These are phyloP conservation scores for Thuidium tamariscinum DNA, from an alignment of 225 moss, liverwort and hornwort genomes.

Conservation along the genomic window DNA sequence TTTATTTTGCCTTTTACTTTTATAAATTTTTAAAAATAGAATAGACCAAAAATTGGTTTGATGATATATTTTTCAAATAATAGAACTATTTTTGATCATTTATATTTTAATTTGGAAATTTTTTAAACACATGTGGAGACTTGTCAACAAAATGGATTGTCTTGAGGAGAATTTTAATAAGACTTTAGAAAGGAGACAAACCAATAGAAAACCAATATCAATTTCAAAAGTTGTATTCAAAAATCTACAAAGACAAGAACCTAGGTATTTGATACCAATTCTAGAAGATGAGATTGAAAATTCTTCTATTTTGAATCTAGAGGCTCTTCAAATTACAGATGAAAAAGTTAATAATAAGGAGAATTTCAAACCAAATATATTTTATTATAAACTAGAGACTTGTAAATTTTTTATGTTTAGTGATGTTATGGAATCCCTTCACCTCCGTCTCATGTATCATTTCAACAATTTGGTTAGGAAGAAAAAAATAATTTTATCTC, in stretches of 20 bases:
- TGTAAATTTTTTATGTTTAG: background rate
- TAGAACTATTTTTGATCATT: background rate
- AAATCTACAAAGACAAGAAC: background rate
- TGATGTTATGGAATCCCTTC: background rate
- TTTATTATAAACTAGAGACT: background rate
- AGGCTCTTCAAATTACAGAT: background rate
- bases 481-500: background rate
- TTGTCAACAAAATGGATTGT: background rate
- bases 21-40: background rate
- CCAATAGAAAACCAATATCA: no score
- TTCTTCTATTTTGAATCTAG: rapidly evolving
- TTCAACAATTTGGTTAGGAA: background rate
- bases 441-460: no score
- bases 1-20: background rate
- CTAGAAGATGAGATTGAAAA: background rate
- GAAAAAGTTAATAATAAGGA: background rate
- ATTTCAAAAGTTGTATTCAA: background rate
- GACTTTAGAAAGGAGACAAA: background rate
- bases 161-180: no score
- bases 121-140: background rate
- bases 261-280: background rate
- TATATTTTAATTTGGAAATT: rapidly evolving
- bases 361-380: no score
- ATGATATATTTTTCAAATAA: background rate
- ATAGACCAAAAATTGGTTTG: rapidly evolving